phyloP scores from a whole-genome alignment of 31 red algal genomes.

The Odonthalia washingtoniensis region DNA sequence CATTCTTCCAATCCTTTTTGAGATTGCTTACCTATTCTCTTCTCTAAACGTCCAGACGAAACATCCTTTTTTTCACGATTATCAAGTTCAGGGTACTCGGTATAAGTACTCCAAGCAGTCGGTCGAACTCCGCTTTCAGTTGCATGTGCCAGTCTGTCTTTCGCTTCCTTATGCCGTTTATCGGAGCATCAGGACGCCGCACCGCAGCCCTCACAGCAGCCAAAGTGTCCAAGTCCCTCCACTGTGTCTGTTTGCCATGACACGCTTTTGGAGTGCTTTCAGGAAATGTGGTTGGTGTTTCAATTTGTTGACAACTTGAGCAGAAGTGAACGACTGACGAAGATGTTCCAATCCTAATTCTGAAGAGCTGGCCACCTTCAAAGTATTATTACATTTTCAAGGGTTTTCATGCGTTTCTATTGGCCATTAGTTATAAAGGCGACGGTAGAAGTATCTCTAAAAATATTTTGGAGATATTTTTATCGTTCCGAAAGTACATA shows the following conservation, averaged over 20 bases:
- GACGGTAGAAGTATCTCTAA: no score
- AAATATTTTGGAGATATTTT: no score
- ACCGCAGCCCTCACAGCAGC: neutral
- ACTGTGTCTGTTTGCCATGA: neutral
- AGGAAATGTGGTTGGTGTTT: no score
- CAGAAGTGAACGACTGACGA: no score
- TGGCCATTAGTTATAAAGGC: no score
- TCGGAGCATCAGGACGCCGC: neutral
- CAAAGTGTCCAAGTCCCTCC: neutral
- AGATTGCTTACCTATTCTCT: neutral
- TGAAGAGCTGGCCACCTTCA: no score
- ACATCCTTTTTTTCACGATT: neutral
- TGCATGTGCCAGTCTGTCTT: neutral
- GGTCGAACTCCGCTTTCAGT: conserved; percentile 6
- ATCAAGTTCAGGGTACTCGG: conserved; percentile 9
- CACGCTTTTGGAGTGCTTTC: no score
- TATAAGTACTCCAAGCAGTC: neutral
- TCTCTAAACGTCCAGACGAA: neutral
- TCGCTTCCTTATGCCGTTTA: neutral
- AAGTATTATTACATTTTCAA: no score
- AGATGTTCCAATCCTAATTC: no score
- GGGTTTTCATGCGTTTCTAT: no score
- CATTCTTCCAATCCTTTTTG: conserved; percentile 2
- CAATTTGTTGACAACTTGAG: no score
- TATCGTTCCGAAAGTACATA: no score